Conservation (phyloP, 352 stramenopile species). For the Pythium phragmitis region DNA sequence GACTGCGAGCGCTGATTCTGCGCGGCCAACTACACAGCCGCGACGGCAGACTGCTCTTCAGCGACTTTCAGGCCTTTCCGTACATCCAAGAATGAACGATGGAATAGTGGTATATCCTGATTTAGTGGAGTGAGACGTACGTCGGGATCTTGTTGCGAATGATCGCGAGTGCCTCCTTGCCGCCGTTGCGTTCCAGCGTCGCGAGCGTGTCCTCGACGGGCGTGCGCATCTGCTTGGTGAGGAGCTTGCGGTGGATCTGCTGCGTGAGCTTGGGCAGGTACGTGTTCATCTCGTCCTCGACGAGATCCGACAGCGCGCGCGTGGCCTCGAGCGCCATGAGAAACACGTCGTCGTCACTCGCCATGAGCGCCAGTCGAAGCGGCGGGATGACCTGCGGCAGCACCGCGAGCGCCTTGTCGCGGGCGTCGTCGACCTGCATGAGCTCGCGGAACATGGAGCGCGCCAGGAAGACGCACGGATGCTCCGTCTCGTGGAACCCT, state of each 20-base stretch:
- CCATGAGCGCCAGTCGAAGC: slow-evolving; percentile 61
- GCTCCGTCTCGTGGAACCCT: slow-evolving; percentile 71
- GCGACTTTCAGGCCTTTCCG: slow-evolving; percentile 71
- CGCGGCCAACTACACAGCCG: slow-evolving; percentile 56
- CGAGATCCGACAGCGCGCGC: slow-evolving; percentile 56
- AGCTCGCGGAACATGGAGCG: slow-evolving; percentile 73
- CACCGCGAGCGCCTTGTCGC: slow-evolving; percentile 55
- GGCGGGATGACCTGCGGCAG: slow-evolving; percentile 62
- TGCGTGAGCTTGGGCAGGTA: slow-evolving; percentile 73
- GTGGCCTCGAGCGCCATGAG: slow-evolving; percentile 67
- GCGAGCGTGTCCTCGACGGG: slow-evolving; percentile 65
- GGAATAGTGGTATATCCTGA: background rate
- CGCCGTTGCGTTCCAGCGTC: slow-evolving; percentile 68
- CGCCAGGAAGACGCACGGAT: slow-evolving; percentile 80
- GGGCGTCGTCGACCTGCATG: slow-evolving; percentile 55
- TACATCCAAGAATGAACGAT: slow-evolving; percentile 63
- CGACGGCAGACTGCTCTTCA: slow-evolving; percentile 54
- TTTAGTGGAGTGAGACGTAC: slow-evolving; percentile 58
- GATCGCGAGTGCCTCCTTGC: slow-evolving; percentile 69
- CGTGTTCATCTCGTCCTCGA: slow-evolving; percentile 74
- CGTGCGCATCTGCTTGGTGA: slow-evolving; percentile 51
- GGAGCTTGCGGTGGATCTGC: slow-evolving; percentile 74
- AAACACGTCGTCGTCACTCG: slow-evolving; percentile 69
- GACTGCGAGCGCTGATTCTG: slow-evolving; percentile 76
- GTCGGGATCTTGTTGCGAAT: slow-evolving; percentile 80